A percentile compares a stretch with the other conserved stretches of the same genome.
Conservation (phyloP, 257 asterid genomes). For the Rhazya stricta region DNA sequence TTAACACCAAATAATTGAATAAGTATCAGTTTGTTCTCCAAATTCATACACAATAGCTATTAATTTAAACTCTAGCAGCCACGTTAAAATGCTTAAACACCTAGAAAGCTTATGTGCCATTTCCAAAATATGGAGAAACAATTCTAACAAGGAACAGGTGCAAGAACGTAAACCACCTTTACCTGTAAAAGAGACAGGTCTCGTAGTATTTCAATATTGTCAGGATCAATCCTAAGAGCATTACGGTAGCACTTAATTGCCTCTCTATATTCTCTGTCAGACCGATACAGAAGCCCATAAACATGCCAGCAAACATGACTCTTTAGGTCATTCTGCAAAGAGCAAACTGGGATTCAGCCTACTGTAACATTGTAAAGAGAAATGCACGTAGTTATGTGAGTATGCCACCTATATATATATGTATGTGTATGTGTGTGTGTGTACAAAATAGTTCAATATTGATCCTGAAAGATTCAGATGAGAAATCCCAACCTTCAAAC, state of each 20-base stretch:
- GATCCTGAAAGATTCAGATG: background rate
- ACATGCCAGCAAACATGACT: slow-evolving; percentile 99
- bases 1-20: background rate
- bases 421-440: background rate
- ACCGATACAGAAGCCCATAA: slow-evolving; percentile 90
- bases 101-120: background rate
- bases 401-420: background rate
- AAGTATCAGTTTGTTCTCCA: background rate
- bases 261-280: slow-evolving; percentile 98
- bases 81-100: background rate
- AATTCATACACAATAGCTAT: background rate
- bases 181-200: slow-evolving; percentile 99
- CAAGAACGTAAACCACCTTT: slow-evolving; percentile 13
- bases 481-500: slow-evolving; percentile 65
- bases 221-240: slow-evolving; percentile 94
- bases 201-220: slow-evolving; percentile 92
- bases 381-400: background rate
- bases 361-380: slow-evolving; percentile 1
- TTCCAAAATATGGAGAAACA: background rate
- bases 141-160: background rate
- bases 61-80: background rate
- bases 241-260: slow-evolving; percentile 97
- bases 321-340: slow-evolving; percentile 95
- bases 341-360: slow-evolving; percentile 23
- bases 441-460: background rate